These are phyloP conservation scores for Wickerhamomyces chambardii DNA, from an alignment of 805 yeast species.

Conservation along the genomic window DNA sequence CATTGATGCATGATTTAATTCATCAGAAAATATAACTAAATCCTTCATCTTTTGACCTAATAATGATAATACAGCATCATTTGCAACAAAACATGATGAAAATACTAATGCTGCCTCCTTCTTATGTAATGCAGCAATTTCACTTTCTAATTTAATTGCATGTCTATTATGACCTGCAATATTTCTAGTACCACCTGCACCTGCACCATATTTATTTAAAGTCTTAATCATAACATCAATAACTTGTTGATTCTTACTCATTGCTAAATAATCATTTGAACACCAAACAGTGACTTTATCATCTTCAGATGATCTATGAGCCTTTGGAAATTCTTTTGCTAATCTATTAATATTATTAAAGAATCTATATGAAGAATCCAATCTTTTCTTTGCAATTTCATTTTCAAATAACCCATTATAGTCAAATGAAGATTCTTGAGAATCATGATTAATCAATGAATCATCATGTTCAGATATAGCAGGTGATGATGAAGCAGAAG, in stretches of 20 bases:
- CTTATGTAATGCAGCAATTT: constrained; percentile 83
- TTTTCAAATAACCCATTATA: constrained; percentile 59
- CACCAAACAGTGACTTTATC: constrained; percentile 99
- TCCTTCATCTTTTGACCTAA: constrained; percentile 88
- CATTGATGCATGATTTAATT: constrained; percentile 95
- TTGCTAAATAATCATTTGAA: constrained; percentile 93
- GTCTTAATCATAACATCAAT: constrained; percentile 70
- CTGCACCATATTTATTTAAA: constrained; percentile 88
- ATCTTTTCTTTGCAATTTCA: constrained; percentile 66
- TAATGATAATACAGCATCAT: constrained; percentile 87
- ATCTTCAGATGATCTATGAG: constrained; percentile 66
- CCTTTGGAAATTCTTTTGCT: constrained; percentile 88
- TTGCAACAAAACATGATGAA: constrained; percentile 93
- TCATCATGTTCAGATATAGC: constrained; percentile 18
- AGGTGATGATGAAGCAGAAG: constrained; percentile 20
- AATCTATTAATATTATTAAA: constrained; percentile 96
- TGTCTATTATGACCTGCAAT: constrained; percentile 95
- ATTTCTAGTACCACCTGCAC: constrained; percentile 99
- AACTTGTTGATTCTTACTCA: constrained; percentile 77
- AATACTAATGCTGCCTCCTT: constrained; percentile 94
- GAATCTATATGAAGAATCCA: constrained; percentile 88
- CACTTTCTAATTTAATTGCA: constrained; percentile 82
- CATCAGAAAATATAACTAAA: constrained; percentile 88
- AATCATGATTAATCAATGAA: constrained; percentile 20
- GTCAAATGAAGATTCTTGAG: constrained; percentile 51